Base-by-base conservation (phyloP, 1,284 basidiomycete species). In the Ganoderma meredithae region DNA sequence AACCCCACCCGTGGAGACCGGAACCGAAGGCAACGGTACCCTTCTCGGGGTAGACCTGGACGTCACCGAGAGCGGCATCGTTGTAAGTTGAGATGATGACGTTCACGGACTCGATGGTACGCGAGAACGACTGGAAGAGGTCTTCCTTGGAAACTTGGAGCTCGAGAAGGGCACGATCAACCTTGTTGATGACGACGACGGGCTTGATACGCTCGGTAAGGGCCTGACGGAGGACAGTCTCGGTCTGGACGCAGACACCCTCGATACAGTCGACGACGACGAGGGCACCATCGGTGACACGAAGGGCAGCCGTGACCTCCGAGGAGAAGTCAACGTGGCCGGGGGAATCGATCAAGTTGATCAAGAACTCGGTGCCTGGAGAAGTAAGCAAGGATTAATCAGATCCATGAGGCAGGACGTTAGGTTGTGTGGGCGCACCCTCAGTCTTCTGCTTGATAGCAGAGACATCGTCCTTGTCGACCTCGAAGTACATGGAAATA, bases 291-390 rank as follows among this genome's bases (percentile, higher is more conserved):
- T 99, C 98, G 74, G 98, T 99, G 80, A 99, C 98, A 88, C 98
- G 98, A 81, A 99, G 95, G 75, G 98, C 98, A 73, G 98, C 98
- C 15, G 98, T 99, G 77, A 99, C 98, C 84, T 99, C 98, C 64
- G 98, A 99, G 63, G 98, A 99, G 89, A 99, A 99, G 84, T 99
- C 97, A 81, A 99, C 97, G 90, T 99, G 97, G 81, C 98, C 97
- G 73, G 98, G 97, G 22, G 97, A 99, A 84, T 99, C 97, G 86
- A 99, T 99, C 86, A 99, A 86, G 88, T 99, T 99, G 89, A 99
- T 98, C 88, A 99, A 91, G 90, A 99, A 99, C 83, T 99, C 95
- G 81, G 90, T 90, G 76, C 96, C 95, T 96, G 77, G 56, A 71
- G 60, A 25, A 55, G 68, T 41, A 60, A 62, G 60, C 63, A 62